These are phyloP conservation scores for Rhizopus sp. DNA, from an alignment of 371 early-diverging fungal species.

Conservation along the genomic window DNA sequence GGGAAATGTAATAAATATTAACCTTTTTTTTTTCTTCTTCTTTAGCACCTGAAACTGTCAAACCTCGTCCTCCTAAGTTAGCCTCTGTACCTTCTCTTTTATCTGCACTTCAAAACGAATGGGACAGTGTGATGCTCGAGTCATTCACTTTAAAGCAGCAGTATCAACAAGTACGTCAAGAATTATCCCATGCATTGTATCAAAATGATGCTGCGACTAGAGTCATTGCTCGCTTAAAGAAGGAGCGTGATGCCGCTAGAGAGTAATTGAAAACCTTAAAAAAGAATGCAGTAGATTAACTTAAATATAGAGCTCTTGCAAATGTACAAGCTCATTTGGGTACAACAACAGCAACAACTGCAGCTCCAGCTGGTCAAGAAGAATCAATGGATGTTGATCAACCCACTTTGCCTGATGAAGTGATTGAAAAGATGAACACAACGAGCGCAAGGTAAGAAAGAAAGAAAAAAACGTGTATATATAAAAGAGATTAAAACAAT, in stretches of 20 bases:
- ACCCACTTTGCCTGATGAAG: constrained; percentile 49
- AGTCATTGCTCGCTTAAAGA: constrained; percentile 89
- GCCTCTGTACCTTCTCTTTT: constrained; percentile 92
- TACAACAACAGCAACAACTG: constrained; percentile 36
- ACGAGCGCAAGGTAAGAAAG: constrained; percentile 58
- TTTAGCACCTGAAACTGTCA: constrained; percentile 68
- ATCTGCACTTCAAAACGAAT: constrained; percentile 90
- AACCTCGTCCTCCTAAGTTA: constrained; percentile 88
- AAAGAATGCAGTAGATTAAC: neutral
- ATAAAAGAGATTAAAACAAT: neutral
- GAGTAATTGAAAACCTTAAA: constrained; percentile 48
- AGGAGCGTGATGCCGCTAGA: constrained; percentile 91
- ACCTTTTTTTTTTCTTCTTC: constrained; percentile 4
- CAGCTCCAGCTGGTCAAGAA: constrained; percentile 40
- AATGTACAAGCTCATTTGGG: constrained; percentile 73
- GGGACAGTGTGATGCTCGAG: constrained; percentile 94
- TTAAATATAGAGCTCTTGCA: constrained; percentile 57
- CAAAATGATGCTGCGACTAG: constrained; percentile 95
- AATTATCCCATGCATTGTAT: constrained; percentile 90
- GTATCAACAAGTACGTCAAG: constrained; percentile 88
- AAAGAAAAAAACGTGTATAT: neutral
- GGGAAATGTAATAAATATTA: neutral
- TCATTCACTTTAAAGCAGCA: constrained; percentile 89
- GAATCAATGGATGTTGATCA: constrained; percentile 70
- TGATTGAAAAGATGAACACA: constrained; percentile 59